Evolutionary conservation across 345 rosid genomes (phyloP).

Genomic region (Pseudoturritis turrita): DNA sequence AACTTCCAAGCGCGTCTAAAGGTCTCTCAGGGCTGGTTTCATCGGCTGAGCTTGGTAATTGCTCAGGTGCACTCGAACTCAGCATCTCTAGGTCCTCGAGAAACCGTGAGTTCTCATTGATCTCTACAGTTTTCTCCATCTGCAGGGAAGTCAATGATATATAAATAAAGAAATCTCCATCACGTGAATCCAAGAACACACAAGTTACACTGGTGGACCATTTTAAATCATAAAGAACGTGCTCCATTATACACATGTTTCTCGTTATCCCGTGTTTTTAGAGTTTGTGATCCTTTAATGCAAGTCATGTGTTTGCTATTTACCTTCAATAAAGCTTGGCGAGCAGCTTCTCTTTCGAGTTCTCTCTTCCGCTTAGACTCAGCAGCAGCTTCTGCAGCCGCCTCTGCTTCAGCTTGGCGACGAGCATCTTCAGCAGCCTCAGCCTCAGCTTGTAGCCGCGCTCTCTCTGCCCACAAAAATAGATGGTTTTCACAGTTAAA

Average conservation of each 20-base stretch:
- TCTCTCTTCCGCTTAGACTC: conserved; percentile 84
- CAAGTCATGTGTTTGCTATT: background rate
- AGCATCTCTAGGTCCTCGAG: conserved; percentile 92
- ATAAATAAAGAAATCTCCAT: background rate
- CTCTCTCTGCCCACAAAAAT: conserved; percentile 52
- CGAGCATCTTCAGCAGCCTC: conserved; percentile 88
- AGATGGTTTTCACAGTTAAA: background rate
- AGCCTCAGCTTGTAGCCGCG: conserved; percentile 91
- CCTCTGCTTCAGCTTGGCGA: conserved; percentile 84
- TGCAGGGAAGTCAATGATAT: conserved; percentile 31
- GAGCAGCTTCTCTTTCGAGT: conserved; percentile 90
- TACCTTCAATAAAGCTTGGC: conserved; percentile 84
- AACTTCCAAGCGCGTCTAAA: conserved; percentile 55
- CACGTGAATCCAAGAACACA: background rate
- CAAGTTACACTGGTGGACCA: background rate
- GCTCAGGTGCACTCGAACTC: conserved; percentile 56
- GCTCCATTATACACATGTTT: background rate
- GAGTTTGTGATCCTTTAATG: background rate
- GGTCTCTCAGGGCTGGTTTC: conserved; percentile 58
- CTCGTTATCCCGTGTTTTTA: background rate
- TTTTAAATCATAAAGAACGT: background rate
- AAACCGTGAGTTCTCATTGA: conserved; percentile 79
- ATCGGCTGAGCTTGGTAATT: conserved; percentile 56
- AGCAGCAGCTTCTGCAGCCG: conserved; percentile 83
- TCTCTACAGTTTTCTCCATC: conserved; percentile 98